phyloP scores from a whole-genome alignment of 2,329 filamentous ascomycete species.

The Pyrenophora seminiperda region DNA sequence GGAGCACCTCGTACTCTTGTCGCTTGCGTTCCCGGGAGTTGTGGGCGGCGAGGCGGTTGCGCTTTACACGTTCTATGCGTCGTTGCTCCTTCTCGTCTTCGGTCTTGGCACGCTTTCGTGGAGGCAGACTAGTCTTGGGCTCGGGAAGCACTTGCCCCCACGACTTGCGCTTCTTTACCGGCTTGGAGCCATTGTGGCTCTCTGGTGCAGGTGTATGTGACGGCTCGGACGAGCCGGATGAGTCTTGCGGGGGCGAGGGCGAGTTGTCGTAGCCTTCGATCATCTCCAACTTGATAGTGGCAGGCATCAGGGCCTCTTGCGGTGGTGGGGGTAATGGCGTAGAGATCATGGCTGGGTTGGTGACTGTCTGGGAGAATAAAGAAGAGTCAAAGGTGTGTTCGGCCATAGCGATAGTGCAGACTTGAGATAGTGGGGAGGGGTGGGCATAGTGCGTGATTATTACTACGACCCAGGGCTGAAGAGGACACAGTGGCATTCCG shows the following conservation, averaged over 20 bases:
- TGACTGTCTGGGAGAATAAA: conserved; percentile 31
- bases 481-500: conserved; percentile 39
- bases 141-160: conserved; percentile 97
- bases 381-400: conserved; percentile 31
- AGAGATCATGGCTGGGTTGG: conserved; percentile 30
- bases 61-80: conserved; percentile 93
- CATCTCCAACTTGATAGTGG: conserved; percentile 52
- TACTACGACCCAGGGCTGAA: conserved; percentile 29
- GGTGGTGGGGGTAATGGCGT: conserved; percentile 30
- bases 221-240: conserved; percentile 24
- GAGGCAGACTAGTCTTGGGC: conserved; percentile 94
- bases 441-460: conserved; percentile 39
- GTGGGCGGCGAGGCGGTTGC: conserved; percentile 94
- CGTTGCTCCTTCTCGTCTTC: conserved; percentile 99
- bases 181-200: conserved; percentile 55
- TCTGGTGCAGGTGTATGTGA: conserved; percentile 29
- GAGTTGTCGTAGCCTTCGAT: conserved; percentile 38
- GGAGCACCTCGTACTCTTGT: conserved; percentile 83
- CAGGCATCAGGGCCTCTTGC: conserved; percentile 30
- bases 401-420: conserved; percentile 32
- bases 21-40: conserved; percentile 95
- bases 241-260: conserved; percentile 28
- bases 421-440: conserved; percentile 39
- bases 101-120: conserved; percentile 96
- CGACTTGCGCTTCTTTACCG: conserved; percentile 92